Evolutionary conservation across 2,329 filamentous ascomycete genomes (phyloP).

Genomic region (Colletotrichum higginsianum): DNA sequence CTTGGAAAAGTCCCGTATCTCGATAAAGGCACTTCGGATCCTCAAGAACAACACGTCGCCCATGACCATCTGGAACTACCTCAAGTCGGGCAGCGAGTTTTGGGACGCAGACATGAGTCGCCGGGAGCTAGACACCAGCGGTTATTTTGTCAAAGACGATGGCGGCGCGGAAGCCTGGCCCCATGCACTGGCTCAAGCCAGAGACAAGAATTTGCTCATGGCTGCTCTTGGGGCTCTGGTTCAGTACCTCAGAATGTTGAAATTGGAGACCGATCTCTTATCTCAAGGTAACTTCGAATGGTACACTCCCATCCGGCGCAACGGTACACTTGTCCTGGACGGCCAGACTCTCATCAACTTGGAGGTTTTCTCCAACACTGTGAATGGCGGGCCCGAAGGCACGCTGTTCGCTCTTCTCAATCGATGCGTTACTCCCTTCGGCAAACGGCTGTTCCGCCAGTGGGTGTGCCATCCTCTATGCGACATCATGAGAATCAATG

Average conservation of each 20-base stretch:
- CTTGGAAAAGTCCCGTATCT: conserved; percentile 88
- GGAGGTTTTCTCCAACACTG: conserved; percentile 95
- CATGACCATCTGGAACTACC: conserved; percentile 94
- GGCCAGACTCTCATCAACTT: conserved; percentile 98
- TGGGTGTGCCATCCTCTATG: conserved; percentile 98
- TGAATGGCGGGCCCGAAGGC: conserved; percentile 86
- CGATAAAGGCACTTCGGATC: conserved; percentile 90
- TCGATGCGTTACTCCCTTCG: conserved; percentile 95
- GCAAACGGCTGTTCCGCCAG: conserved; percentile 94
- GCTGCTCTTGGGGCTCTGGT: conserved; percentile 91
- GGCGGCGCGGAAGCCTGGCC: conserved; percentile 78
- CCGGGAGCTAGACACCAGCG: conserved; percentile 83
- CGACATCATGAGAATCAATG: conserved; percentile 90
- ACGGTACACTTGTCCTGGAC: conserved; percentile 92
- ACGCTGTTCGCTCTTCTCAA: conserved; percentile 94
- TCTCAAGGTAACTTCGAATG: conserved; percentile 91
- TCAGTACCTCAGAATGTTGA: conserved; percentile 87
- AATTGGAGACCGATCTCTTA: conserved; percentile 89
- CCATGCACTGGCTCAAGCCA: conserved; percentile 77
- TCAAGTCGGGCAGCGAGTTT: conserved; percentile 91
- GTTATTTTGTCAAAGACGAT: conserved; percentile 80
- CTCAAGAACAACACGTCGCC: conserved; percentile 95
- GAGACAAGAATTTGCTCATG: conserved; percentile 86
- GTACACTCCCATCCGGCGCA: conserved; percentile 92
- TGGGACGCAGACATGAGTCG: conserved; percentile 88